Evolutionary conservation across 352 stramenopile species (phyloP).

Genomic region (Thalassiosira hispida): DNA sequence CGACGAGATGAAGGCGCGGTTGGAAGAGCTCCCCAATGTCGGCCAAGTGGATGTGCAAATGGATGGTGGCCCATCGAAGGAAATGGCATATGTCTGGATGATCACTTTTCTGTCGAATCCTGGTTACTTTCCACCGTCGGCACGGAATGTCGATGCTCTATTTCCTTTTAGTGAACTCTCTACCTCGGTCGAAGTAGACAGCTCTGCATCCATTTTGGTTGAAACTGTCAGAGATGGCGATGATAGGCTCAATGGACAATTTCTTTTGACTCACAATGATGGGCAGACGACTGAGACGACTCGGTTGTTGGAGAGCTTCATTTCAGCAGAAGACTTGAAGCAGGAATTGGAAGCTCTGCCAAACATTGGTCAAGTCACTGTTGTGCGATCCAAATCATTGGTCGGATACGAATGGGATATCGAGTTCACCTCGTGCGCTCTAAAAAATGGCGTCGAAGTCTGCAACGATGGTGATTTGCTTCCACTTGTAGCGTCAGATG

Average conservation of each 20-base stretch:
- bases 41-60: slow-evolving; percentile 90
- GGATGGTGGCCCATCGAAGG: slow-evolving; percentile 85
- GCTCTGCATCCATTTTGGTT: slow-evolving; percentile 39
- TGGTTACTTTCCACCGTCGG: slow-evolving; percentile 89
- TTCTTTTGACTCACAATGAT: slow-evolving; percentile 65
- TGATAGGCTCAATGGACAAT: slow-evolving; percentile 66
- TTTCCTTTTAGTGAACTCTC: slow-evolving; percentile 49
- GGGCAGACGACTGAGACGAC: slow-evolving; percentile 80
- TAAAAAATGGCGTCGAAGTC: slow-evolving; percentile 71
- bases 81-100: slow-evolving; percentile 91
- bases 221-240: slow-evolving; percentile 41
- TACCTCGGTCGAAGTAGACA: slow-evolving; percentile 40
- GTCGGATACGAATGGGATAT: slow-evolving; percentile 90
- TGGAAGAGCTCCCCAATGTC: slow-evolving; percentile 93
- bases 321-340: slow-evolving; percentile 91
- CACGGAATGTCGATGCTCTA: slow-evolving; percentile 58
- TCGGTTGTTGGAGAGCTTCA: slow-evolving; percentile 89
- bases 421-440: slow-evolving; percentile 88
- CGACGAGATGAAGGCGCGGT: slow-evolving; percentile 88
- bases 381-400: slow-evolving; percentile 81
- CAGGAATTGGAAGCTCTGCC: slow-evolving; percentile 89
- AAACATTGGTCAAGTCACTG: slow-evolving; percentile 90
- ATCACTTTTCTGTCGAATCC: slow-evolving; percentile 93
- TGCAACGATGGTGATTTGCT: slow-evolving; percentile 92
- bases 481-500: slow-evolving; percentile 66